Conservation (phyloP, 2,329 filamentous ascomycete species). For the Scytalidium lignicola region DNA sequence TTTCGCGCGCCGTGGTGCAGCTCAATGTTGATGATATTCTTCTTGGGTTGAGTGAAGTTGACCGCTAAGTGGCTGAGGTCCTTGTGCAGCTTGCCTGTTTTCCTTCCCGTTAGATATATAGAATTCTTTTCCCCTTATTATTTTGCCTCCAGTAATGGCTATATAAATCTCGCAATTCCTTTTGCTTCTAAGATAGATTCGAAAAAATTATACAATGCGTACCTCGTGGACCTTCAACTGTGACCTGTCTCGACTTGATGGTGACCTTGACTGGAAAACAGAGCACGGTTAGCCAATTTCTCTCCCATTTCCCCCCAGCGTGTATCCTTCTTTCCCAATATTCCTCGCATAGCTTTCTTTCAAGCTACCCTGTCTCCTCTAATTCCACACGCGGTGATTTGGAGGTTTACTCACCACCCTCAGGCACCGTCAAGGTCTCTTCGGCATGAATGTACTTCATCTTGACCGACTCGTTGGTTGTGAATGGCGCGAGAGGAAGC, state of each 20-base stretch:
- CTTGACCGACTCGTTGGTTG: conserved; percentile 49
- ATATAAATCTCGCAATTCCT: too few relatives aligned
- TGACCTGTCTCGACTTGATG: conserved; percentile 96
- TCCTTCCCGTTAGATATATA: conserved; percentile 24
- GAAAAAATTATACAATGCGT: conserved; percentile 30
- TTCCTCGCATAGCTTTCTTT: background rate
- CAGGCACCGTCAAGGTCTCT: conserved; percentile 91
- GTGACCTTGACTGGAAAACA: conserved; percentile 79
- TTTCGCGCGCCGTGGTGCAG: conserved; percentile 98
- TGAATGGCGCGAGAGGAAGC: conserved; percentile 14
- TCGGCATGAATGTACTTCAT: conserved; percentile 99
- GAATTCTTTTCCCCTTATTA: background rate
- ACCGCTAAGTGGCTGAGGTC: conserved; percentile 94
- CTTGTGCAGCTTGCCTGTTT: conserved; percentile 86
- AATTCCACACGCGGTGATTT: background rate
- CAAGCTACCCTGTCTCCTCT: background rate
- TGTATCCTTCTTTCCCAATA: too few relatives aligned
- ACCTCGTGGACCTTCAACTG: conserved; percentile 94
- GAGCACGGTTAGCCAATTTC: too few relatives aligned
- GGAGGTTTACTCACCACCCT: conserved; percentile 72
- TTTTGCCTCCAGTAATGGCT: conserved; percentile 8
- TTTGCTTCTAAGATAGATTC: conserved; percentile 10
- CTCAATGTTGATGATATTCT: conserved; percentile 89
- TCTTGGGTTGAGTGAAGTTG: conserved; percentile 85
- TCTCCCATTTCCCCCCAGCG: conserved; percentile 1